Evolutionary conservation across 768 basidiomycete species (phyloP), one percentile per base, ranked within the genome.

Genomic region (Tricholoma matsutake): DNA sequence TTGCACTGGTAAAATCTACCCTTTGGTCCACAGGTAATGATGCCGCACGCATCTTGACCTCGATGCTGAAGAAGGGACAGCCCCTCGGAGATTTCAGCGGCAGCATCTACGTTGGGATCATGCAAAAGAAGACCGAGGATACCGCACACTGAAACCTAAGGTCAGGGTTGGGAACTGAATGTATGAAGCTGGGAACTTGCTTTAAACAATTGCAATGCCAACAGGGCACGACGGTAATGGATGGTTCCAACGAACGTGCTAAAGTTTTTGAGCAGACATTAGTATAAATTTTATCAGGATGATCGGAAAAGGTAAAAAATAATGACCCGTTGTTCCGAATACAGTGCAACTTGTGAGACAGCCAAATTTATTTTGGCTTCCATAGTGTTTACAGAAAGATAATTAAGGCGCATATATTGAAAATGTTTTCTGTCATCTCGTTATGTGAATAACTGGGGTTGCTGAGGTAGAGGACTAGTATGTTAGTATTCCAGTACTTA

Each of bases 1-100:
- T 99, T 99, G 82, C 94, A 96, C 72, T 99, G 97, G 74, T 91
- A 98, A 71, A 99, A 91, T 47, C 95, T 87, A 28, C 97, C 97
- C 71, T 94, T 94, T 4, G 87, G 86, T 3, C 95, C 97, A 73
- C 97, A 96, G 34, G 97, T 99, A 61, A 99, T 88, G 68, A 98
- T 89, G 35, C 97, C 97, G 65, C 95, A 96, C 0, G 97, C 97
- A 80, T 99, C 97, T 74, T 99, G 96, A 11, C 96, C 97, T 65
- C 96, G 83, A 71, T 99, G 97, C 73, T 99, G 97, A 4, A 99
- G 81, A 41, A 99, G 80, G 22, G 95, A 91, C n/a, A 99, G 83
- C 31, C 94, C 95, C 73, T 99, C 97, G 67, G 85, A 89, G 70
- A 98, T 95, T 75, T 98, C 96, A 14, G 86, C 72, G 28, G 95